Evolutionary conservation across 805 yeast species (phyloP).

Genomic region (Ogataea nakhonphanomensis): DNA sequence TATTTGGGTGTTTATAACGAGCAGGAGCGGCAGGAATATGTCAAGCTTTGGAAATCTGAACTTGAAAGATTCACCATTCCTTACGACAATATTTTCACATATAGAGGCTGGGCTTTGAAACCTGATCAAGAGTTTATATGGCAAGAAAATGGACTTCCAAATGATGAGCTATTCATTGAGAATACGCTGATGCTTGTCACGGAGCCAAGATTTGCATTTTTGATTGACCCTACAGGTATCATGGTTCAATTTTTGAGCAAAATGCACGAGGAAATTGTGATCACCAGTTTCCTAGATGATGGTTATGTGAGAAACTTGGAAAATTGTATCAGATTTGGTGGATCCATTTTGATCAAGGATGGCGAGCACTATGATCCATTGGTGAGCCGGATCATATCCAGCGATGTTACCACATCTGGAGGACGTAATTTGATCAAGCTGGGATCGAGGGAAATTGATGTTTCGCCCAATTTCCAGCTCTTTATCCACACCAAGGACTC

Average conservation of each 20-base stretch:
- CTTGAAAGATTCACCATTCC: conserved; percentile 37
- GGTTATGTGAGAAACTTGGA: conserved; percentile 68
- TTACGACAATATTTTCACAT: conserved; percentile 35
- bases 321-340: conserved; percentile 82
- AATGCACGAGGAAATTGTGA: conserved; percentile 38
- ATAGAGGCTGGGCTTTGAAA: conserved; percentile 38
- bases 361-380: conserved; percentile 81
- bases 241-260: conserved; percentile 40
- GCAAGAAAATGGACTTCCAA: conserved; percentile 50
- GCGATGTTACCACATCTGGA: conserved; percentile 62
- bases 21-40: conserved; percentile 32
- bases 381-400: conserved; percentile 55
- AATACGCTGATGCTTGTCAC: conserved; percentile 52
- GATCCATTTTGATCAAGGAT: conserved; percentile 65
- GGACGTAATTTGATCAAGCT: conserved; percentile 62
- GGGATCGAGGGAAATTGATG: conserved; percentile 64
- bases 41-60: conserved; percentile 24
- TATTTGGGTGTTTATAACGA: conserved; percentile 53
- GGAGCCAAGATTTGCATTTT: conserved; percentile 42
- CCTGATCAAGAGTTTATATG: conserved; percentile 44
- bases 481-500: conserved; percentile 62
- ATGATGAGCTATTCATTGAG: conserved; percentile 60
- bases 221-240: conserved; percentile 70
- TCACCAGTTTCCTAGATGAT: conserved; percentile 70
- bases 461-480: conserved; percentile 59